Conservation (phyloP, 495 filamentous ascomycete species). For the Neurospora tetraspora region DNA sequence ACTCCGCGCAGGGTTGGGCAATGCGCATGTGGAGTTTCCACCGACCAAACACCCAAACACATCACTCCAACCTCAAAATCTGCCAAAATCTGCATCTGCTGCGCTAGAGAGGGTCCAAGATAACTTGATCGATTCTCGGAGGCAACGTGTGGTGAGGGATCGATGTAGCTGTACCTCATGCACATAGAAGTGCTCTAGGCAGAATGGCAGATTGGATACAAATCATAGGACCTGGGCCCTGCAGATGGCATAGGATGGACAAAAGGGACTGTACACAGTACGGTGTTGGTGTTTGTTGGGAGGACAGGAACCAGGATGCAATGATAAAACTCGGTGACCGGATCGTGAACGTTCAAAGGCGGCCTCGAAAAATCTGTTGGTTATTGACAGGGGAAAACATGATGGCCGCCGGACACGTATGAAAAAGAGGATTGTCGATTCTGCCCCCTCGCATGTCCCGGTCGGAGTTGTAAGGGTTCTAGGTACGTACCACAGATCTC, state of each 20-base stretch:
- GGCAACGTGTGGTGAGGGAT: background rate
- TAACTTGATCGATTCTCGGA: background rate
- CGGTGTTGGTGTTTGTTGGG: background rate
- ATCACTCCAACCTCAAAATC: background rate
- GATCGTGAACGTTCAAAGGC: background rate
- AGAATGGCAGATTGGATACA: background rate
- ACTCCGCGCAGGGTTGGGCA: background rate
- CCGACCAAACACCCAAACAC: background rate
- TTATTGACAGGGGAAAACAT: background rate
- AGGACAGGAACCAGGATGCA: background rate
- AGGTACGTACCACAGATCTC: background rate
- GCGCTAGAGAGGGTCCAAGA: background rate
- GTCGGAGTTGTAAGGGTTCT: background rate
- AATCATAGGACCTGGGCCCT: background rate
- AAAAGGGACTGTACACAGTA: background rate
- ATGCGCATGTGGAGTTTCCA: background rate
- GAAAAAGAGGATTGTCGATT: background rate
- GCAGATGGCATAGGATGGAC: background rate
- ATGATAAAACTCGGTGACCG: background rate
- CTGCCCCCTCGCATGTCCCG: background rate
- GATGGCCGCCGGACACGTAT: background rate
- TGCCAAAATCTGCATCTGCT: background rate
- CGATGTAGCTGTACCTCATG: background rate
- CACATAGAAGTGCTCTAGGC: background rate
- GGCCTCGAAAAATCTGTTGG: background rate